Conservation (phyloP, 352 stramenopile species). For the Detonula confervacea region DNA sequence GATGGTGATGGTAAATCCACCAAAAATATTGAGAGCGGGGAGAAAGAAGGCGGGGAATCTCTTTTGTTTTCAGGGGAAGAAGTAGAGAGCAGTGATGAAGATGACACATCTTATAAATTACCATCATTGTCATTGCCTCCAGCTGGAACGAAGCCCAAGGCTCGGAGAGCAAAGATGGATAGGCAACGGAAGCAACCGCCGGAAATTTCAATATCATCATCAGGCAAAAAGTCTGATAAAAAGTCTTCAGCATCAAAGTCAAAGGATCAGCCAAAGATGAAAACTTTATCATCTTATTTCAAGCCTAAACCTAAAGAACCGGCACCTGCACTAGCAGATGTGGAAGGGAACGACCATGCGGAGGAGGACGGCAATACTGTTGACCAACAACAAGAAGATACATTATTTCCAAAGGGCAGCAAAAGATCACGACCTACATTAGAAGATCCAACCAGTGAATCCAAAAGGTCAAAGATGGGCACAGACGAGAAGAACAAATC, state of each 20-base stretch:
- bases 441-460: not conserved
- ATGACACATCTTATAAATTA: not conserved
- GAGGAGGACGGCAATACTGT: not conserved
- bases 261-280: not conserved
- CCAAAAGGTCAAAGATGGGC: constrained; percentile 13
- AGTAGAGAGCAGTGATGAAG: too few species aligned
- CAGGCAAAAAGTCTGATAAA: constrained; percentile 3
- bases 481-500: not conserved
- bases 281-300: not conserved
- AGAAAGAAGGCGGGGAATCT: not conserved
- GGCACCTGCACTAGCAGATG: not conserved
- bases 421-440: not conserved
- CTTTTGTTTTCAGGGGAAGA: too few species aligned
- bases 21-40: not conserved
- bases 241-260: not conserved
- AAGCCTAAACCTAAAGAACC: not conserved
- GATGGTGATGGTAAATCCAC: not conserved
- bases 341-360: not conserved
- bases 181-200: not conserved
- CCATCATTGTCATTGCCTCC: not conserved
- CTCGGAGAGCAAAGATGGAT: constrained; percentile 2
- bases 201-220: not conserved
- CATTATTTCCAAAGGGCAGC: not conserved
- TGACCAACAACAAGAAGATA: not conserved
- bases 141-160: not conserved